Conservation (phyloP, 2,329 filamentous ascomycete genomes). For the Cercospora canescens region DNA sequence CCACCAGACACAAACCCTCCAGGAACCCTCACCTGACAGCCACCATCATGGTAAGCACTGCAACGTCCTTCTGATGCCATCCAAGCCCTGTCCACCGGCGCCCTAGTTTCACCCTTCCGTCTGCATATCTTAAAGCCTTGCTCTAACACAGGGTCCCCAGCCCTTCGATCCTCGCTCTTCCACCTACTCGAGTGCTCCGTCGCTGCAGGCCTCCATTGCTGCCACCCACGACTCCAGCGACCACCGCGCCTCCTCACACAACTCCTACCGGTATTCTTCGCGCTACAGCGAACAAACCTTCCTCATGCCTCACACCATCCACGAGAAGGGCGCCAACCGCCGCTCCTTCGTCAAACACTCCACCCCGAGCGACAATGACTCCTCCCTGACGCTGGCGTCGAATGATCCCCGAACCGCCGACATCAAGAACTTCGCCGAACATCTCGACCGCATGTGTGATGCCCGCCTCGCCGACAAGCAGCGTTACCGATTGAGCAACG, state of each 20-base stretch:
- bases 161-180: constrained; percentile 45
- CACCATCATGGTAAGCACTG: not conserved
- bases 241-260: constrained; percentile 29
- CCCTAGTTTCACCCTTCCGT: not conserved
- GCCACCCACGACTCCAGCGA: constrained; percentile 39
- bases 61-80: not conserved
- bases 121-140: not conserved
- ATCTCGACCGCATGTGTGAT: constrained; percentile 86
- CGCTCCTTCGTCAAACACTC: constrained; percentile 20
- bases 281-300: constrained; percentile 27
- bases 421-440: constrained; percentile 75
- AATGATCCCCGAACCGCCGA: constrained; percentile 58
- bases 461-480: constrained; percentile 74
- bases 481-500: constrained; percentile 73
- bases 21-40: too few species aligned
- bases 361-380: constrained; percentile 16
- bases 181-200: constrained; percentile 53
- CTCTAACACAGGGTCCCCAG: not conserved
- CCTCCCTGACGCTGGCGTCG: constrained; percentile 32
- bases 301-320: constrained; percentile 23
- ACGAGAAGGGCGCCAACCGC: constrained; percentile 18
- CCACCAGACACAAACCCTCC: too few species aligned
- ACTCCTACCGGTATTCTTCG: constrained; percentile 16
- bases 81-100: not conserved
- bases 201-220: constrained; percentile 53